Base-by-base conservation (phyloP, 176 grass and related monocot genomes). In the Oryza glumipatula region DNA sequence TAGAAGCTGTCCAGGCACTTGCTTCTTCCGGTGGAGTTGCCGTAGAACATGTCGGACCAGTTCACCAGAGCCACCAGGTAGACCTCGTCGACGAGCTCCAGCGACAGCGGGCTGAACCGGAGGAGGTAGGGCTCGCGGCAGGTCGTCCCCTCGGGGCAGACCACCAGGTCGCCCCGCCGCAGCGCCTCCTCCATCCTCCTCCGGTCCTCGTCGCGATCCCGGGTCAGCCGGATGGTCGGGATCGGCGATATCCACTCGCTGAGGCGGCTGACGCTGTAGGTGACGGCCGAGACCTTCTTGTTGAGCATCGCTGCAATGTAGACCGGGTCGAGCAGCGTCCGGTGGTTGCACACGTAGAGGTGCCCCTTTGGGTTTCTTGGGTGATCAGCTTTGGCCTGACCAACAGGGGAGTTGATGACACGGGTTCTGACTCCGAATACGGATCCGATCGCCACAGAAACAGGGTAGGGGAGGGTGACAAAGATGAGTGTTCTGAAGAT, bases 71-170 rank as follows among this genome's bases (percentile, higher is more conserved):
- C 93, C 63, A 98, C 93, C 7, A 93, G 93, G 51, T 87, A 64
- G 30, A 98, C 74, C 82, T 91, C 87, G 0, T 87, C 24, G 5
- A 38, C 52, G 13, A 95, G 71, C 81, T 95, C 91, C 2, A 76
- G 46, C 16, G 87, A 93, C 69, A 98, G 80, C 3, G 89, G 86
- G 83, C 95, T 98, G 80, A 95, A 98, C 61, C 91, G 84, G 1
- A 98, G 82, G 9, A 98, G 77, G 68, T 93, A 93, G 0, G 95
- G 85, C 43, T 98, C 95, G 41, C 95, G 77, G 65, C 93, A 98
- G 2, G 95, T 98, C n/a, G 93, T 98, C 21, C 95, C 95, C 76
- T 98, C 95, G 3, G 95, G 95, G 89, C 93, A 98, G 26, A 98
- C 78, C 23, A 95, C 89, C 12, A 98, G 80, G 69, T 90, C 89